Base-by-base conservation (phyloP, 352 stramenopile genomes). In the Phytopythium helicoides region DNA sequence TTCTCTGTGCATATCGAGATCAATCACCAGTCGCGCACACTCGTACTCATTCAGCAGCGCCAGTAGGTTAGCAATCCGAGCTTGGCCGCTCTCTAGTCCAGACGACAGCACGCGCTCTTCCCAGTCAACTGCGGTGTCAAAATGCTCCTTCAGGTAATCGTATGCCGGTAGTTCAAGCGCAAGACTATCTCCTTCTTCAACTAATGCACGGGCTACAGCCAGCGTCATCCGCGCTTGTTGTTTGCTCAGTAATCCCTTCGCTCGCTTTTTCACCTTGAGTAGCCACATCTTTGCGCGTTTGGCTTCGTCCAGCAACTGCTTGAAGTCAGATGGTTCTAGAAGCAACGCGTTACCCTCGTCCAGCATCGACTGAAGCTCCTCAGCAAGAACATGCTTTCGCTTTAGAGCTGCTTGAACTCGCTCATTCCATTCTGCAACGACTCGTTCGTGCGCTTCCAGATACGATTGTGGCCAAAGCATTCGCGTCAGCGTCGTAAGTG, bases 1-100 rank as follows among this genome's bases (percentile, higher is more conserved):
- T 33, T 94, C 80, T 10, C 82, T 79, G 58, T 96, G 84, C 79
- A 93, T 93, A 31, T 94, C 81, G 23, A 96, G 53, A 51, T 96
- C 86, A 58, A 96, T 89, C 19, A 94, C 59, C 8, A 94, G 62
- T 26, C 80, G 57, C 8, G 76, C 80, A 12, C 69, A 79, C 37
- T 93, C 79, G 56, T 94, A 96, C 52, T 96, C 86, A 41, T 88
- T 86, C 22, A 94, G 55, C 7, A 96, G 54, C 0, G 64, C 62
- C 18, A 94, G 56, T 34, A 96, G 54, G 36, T 71, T 77, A 1
- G 77, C 74, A 34, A 96, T 87, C 0, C 81, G 74, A 0, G 86
- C 86, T 47, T 94, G 80, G 0, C 86, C 86, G 1, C 66, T 81
- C 40, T 96, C 86, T 14, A 96, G 71, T 12, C 86, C 85, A 0